A percentile compares a stretch with the other conserved stretches of the same genome.
Conservation (phyloP, 129 eudicot genomes). For the Calendula officinalis region DNA sequence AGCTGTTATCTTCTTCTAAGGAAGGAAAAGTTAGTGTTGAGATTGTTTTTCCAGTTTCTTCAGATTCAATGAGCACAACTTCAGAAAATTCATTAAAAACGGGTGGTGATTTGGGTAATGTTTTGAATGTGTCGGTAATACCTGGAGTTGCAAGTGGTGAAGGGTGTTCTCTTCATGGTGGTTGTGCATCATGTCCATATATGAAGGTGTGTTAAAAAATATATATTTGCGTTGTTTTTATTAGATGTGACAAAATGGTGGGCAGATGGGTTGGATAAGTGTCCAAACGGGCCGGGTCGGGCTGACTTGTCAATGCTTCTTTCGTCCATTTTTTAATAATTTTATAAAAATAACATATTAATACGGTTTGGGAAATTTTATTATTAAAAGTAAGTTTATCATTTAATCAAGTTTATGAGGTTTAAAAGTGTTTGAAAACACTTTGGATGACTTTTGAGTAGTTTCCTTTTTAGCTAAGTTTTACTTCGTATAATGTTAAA, state of each 20-base stretch:
- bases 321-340: no score
- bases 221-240: background rate
- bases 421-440: background rate
- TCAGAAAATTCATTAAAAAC: slow-evolving; percentile 40
- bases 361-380: no score
- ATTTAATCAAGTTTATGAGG: background rate
- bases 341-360: no score
- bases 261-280: no score
- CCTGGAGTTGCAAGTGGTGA: slow-evolving; percentile 97
- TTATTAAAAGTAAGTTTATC: background rate
- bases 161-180: slow-evolving; percentile 97
- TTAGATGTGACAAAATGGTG: background rate
- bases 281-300: no score
- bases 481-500: no score
- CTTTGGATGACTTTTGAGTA: background rate
- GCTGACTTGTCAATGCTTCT: no score
- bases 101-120: slow-evolving; percentile 37
- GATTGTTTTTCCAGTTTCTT: slow-evolving; percentile 93
- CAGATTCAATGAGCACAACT: slow-evolving; percentile 67
- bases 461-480: background rate
- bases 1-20: slow-evolving; percentile 43
- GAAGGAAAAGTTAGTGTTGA: slow-evolving; percentile 67
- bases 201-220: slow-evolving; percentile 59
- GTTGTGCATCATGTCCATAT: slow-evolving; percentile 99
- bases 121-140: slow-evolving; percentile 46